Evolutionary conservation across 306 rosid genomes (phyloP).

Genomic region (Biancaea sappan): DNA sequence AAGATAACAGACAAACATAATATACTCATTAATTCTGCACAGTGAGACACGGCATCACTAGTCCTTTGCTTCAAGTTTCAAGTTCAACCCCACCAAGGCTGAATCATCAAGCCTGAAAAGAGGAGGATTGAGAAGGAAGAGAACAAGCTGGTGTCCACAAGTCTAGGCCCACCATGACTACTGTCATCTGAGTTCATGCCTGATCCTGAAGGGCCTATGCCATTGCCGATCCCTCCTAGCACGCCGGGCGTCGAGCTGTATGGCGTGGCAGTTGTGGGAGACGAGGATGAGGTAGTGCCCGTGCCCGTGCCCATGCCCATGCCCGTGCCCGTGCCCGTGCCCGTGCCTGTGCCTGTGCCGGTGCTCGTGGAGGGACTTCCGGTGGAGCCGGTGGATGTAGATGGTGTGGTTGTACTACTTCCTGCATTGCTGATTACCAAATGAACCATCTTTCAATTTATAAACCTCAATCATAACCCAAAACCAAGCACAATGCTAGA

Average conservation of each 20-base stretch:
- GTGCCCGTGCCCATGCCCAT: too few relatives aligned
- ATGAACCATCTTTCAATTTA: neutral
- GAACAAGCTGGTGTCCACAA: constrained; percentile 19
- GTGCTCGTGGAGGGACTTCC: too few relatives aligned
- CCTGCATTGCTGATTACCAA: constrained; percentile 39
- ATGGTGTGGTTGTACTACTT: constrained; percentile 24
- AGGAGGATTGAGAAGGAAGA: constrained; percentile 30
- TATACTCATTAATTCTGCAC: constrained; percentile 24
- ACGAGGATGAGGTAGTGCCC: neutral
- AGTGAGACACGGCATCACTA: constrained; percentile 35
- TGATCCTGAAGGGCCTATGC: constrained; percentile 61
- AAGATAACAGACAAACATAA: constrained; percentile 39
- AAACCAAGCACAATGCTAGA: neutral
- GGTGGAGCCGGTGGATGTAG: constrained; percentile 6
- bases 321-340: too few relatives aligned
- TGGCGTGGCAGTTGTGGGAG: constrained; percentile 22
- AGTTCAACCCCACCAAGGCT: constrained; percentile 50
- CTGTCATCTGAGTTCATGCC: constrained; percentile 62
- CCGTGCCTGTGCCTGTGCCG: too few relatives aligned
- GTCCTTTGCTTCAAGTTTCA: neutral
- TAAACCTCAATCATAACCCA: neutral
- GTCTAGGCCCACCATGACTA: constrained; percentile 46
- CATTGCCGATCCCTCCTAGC: constrained; percentile 62
- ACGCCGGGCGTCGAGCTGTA: constrained; percentile 46
- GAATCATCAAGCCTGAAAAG: constrained; percentile 45